Evolutionary conservation across 2,329 filamentous ascomycete genomes (phyloP), one percentile per base, ranked within the genome.

Genomic region (Penicillium oxalicum): DNA sequence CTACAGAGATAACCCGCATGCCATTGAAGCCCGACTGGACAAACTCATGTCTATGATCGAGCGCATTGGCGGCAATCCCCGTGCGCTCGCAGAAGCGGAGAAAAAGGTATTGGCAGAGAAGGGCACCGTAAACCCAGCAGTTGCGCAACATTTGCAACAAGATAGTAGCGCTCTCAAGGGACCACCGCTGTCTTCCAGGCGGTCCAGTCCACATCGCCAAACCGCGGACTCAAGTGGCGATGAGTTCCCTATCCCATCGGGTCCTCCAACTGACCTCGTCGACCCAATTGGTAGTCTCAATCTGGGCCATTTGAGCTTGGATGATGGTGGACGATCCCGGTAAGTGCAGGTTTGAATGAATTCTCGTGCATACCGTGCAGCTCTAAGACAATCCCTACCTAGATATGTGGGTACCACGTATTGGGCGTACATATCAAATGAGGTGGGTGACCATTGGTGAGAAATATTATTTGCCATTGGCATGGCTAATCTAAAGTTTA

Each of bases 351-450:
- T 4, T 4, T 6, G 8, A 25, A 25, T 11, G 24, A 13, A 11
- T 5, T 0, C 18, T 18, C 18, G 18, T 18, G 18, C 18, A 18
- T 18, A 18, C 18, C 34, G 4, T 26, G 29, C 26, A 38, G 38
- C 13, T 18, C 18, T 18, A 18, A 18, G 18, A 18, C 18, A 18
- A 18, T 18, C 18, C 18, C 18, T 18, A 18, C 12, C 43, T 48
- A 71, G 70, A 63, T 73, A 73, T 51, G 70, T 74, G 24, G 70
- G 70, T 24, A 73, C 70, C 5, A 73, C 70, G 9, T 73, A 72
- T 50, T 73, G 70, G 69, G 70, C 70, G 26, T 73, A 72, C 56
- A 71, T 74, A 29, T 70, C 69, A 7, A 64, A 70, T 32, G 70
- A 73, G 62, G 69, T 72, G 65, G 48, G 8, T 33, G 8, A 11